These are phyloP conservation scores for Golubevia pallescens DNA, from an alignment of 1,284 basidiomycete species.

Conservation along the genomic window DNA sequence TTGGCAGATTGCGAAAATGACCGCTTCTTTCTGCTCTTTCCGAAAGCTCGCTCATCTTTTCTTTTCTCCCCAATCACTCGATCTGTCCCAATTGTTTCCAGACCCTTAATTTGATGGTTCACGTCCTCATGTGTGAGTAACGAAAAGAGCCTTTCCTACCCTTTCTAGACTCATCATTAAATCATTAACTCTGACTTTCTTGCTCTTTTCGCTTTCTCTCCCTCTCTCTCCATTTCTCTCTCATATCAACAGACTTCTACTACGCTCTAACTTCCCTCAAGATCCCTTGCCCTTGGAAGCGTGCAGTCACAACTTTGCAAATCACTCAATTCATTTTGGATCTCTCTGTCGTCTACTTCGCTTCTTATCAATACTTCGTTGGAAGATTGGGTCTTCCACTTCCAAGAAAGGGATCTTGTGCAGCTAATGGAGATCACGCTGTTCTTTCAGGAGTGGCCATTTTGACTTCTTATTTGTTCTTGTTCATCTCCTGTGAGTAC, in stretches of 20 bases:
- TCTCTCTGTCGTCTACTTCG: constrained; percentile 4
- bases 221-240: background rate
- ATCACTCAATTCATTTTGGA: constrained; percentile 3
- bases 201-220: background rate
- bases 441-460: background rate
- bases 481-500: background rate
- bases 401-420: background rate
- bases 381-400: background rate
- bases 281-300: background rate
- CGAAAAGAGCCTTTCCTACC: background rate
- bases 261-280: constrained; percentile 1
- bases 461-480: background rate
- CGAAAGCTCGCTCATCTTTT: too few relatives aligned
- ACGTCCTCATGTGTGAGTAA: constrained; percentile 3
- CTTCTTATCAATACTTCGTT: constrained; percentile 5
- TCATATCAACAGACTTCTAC: constrained; percentile 3
- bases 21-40: too few relatives aligned
- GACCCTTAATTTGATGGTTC: constrained; percentile 5
- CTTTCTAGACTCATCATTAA: background rate
- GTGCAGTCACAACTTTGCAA: background rate
- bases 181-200: background rate
- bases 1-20: too few relatives aligned
- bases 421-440: background rate
- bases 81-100: background rate
- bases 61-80: too few relatives aligned